These are phyloP conservation scores for Penicillium paradoxum DNA, from an alignment of 495 filamentous ascomycete genomes.

Conservation along the genomic window DNA sequence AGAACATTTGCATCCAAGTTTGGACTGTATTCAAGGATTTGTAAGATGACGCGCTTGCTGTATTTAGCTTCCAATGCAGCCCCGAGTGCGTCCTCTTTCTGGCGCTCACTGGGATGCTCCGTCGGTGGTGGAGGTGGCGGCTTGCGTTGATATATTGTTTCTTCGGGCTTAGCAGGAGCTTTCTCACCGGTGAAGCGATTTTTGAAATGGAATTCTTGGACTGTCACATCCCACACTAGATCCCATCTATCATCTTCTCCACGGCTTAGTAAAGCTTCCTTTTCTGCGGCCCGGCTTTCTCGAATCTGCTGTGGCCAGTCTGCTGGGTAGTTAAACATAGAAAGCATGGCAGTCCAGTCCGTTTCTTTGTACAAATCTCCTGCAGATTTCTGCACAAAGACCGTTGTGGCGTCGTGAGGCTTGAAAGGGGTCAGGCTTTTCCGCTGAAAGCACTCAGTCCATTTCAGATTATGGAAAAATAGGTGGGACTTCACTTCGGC, in stretches of 20 bases:
- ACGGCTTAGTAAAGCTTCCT: not conserved
- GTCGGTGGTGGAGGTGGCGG: not conserved
- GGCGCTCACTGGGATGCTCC: not conserved
- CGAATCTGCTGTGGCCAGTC: not conserved
- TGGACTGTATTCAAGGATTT: not conserved
- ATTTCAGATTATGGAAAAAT: not conserved
- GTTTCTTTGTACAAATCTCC: not conserved
- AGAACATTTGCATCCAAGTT: not conserved
- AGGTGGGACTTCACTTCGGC: not conserved
- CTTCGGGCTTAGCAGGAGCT: not conserved
- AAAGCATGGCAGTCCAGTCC: not conserved
- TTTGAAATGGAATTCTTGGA: not conserved
- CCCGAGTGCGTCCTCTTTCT: not conserved
- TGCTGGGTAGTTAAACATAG: not conserved
- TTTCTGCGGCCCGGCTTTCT: not conserved
- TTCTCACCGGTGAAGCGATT: not conserved
- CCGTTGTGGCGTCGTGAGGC: not conserved
- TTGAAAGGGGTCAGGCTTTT: not conserved
- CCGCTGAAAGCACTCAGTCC: not conserved
- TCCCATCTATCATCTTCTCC: not conserved
- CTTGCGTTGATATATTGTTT: not conserved
- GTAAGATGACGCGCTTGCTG: not conserved
- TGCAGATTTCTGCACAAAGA: not conserved
- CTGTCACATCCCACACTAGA: not conserved
- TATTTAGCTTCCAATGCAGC: not conserved